Evolutionary conservation across 768 basidiomycete genomes (phyloP).

Genomic region (Suillus weaverae): DNA sequence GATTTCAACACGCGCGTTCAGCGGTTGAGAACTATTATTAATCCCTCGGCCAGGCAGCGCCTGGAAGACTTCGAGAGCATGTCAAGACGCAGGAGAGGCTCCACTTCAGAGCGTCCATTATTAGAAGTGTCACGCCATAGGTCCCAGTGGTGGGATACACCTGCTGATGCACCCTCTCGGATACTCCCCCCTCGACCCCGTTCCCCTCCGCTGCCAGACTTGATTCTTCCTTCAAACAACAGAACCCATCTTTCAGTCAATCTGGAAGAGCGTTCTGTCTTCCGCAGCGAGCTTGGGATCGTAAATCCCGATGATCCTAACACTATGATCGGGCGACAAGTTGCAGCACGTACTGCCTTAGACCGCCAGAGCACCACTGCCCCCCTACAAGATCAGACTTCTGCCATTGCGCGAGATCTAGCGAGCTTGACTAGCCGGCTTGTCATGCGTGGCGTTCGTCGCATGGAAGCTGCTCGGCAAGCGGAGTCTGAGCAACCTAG

Average conservation of each 20-base stretch:
- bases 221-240: conserved; percentile 21
- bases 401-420: conserved; percentile 33
- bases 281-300: conserved; percentile 23
- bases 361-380: conserved; percentile 21
- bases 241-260: background rate
- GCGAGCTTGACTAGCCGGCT: conserved; percentile 33
- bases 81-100: conserved; percentile 17
- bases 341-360: conserved; percentile 30
- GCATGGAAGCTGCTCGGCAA: conserved; percentile 20
- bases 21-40: conserved; percentile 30
- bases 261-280: conserved; percentile 16
- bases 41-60: conserved; percentile 32
- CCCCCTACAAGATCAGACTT: conserved; percentile 27
- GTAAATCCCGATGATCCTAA: conserved; percentile 28
- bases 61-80: conserved; percentile 31
- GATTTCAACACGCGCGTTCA: conserved; percentile 30
- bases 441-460: conserved; percentile 22
- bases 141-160: conserved; percentile 19
- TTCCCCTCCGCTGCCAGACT: conserved; percentile 32
- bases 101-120: background rate
- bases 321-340: conserved; percentile 36
- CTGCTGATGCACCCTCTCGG: conserved; percentile 6
- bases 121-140: background rate
- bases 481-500: background rate
- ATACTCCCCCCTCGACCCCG: conserved; percentile 20